Evolutionary conservation across 2,329 filamentous ascomycete species (phyloP).

Genomic region (Emergomyces pasteurianus): DNA sequence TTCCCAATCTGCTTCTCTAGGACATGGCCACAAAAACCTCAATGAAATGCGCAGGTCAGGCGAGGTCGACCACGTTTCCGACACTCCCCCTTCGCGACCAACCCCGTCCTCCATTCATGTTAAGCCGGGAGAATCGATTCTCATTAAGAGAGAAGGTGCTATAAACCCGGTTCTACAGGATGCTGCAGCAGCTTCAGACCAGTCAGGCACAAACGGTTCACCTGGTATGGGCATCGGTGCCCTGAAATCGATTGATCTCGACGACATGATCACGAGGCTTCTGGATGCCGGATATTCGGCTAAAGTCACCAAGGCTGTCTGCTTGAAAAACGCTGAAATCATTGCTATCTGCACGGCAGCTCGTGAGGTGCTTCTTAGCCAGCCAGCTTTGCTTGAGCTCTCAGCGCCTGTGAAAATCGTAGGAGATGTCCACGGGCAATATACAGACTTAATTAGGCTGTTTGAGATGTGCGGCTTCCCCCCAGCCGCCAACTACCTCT

Average conservation of each 20-base stretch:
- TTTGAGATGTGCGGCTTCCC: conserved; percentile 99
- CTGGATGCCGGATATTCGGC: conserved; percentile 90
- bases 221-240: conserved; percentile 71
- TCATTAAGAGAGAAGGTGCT: conserved; percentile 66
- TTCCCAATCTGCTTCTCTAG: conserved; percentile 63
- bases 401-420: conserved; percentile 96
- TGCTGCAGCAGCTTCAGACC: conserved; percentile 18
- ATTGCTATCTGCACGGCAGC: conserved; percentile 83
- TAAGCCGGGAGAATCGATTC: conserved; percentile 75
- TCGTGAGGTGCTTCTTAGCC: conserved; percentile 77
- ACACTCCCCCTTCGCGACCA: conserved; percentile 65
- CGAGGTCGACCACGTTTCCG: conserved; percentile 90
- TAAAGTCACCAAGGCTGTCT: conserved; percentile 96
- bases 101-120: conserved; percentile 47
- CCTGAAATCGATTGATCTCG: conserved; percentile 83
- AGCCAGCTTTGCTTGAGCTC: conserved; percentile 83
- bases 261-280: conserved; percentile 92
- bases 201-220: conserved; percentile 34
- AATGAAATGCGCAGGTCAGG: conserved; percentile 70
- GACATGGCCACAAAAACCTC: conserved; percentile 63
- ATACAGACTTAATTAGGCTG: conserved; percentile 88
- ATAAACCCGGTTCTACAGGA: conserved; percentile 54
- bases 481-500: conserved; percentile 81
- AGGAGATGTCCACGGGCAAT: conserved; percentile 92
- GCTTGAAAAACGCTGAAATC: conserved; percentile 95